A percentile compares a stretch with the other conserved stretches of the same genome.
Evolutionary conservation across 2,329 filamentous ascomycete species (phyloP).

Genomic region (Cladosporium sp.): DNA sequence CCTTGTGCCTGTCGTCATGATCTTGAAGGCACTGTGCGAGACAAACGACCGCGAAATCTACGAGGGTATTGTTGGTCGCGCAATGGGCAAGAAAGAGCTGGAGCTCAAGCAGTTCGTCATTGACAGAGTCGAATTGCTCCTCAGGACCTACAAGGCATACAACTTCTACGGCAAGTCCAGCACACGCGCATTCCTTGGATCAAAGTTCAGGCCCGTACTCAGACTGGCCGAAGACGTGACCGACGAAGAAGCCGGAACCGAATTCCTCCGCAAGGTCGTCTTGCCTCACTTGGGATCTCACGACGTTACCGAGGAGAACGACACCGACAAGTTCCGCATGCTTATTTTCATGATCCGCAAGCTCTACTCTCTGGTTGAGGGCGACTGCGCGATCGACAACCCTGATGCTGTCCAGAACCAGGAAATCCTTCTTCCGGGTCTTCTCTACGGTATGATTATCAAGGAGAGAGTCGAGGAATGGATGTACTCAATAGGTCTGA

Average conservation of each 20-base stretch:
- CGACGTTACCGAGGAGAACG: conserved; percentile 79
- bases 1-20: conserved; percentile 94
- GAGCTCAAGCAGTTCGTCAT: conserved; percentile 87
- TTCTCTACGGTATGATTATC: conserved; percentile 90
- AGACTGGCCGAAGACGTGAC: conserved; percentile 81
- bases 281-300: conserved; percentile 87
- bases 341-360: conserved; percentile 96
- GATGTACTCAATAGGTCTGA: conserved; percentile 62
- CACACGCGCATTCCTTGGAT: conserved; percentile 82
- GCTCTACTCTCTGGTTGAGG: conserved; percentile 87
- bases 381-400: conserved; percentile 91
- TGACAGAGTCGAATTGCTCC: conserved; percentile 85
- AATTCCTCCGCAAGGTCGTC: conserved; percentile 87
- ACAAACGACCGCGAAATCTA: conserved; percentile 97
- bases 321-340: conserved; percentile 91
- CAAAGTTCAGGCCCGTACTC: conserved; percentile 87
- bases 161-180: conserved; percentile 77
- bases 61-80: conserved; percentile 81
- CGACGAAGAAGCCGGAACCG: conserved; percentile 85
- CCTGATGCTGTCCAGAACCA: conserved; percentile 96
- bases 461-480: conserved; percentile 95
- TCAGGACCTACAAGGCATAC: conserved; percentile 93
- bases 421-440: conserved; percentile 89
- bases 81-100: conserved; percentile 69
- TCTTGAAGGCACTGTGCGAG: conserved; percentile 90